Base-by-base conservation (phyloP, 257 asterid species). In the Cinchona pubescens region DNA sequence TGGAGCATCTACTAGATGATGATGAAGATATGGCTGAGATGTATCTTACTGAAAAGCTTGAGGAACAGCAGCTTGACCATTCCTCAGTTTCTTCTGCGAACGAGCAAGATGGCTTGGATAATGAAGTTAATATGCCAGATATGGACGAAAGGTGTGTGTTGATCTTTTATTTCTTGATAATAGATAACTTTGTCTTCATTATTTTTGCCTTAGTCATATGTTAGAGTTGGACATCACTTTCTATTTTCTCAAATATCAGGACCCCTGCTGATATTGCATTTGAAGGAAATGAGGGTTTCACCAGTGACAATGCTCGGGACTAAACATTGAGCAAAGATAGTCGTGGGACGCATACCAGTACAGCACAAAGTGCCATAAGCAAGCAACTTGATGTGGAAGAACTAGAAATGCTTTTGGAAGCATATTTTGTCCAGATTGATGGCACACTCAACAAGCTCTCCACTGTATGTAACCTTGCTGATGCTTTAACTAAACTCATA, bases 11-110 rank as follows among this genome's bases (percentile, higher is more conserved):
- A 87, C 92, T 94, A 16, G 97, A 94, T 40, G 98, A 94, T 66
- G 97, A 94, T 48, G 97, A 92, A 53, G 98, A 94, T 75, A 92
- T 94, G 97, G 98, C 97, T 19, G 98, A 92, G 87, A 94, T 94
- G 98, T 94, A 92, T 85, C 85, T 94, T 79, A 94, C 97, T 11
- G 98, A 94, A 16, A 94, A 94, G 84, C 88, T 88, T 64, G 76
- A 56, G 61, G 85, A 86, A 81, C 91, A 85, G 70, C 95, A 86
- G 79, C 97, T 89, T 12, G 96, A 86, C 43, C 76, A 80, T 69
- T 86, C 97, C 14, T 78, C 98, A 27, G 75, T 88, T 75, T 78
- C 95, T 75, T 88, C 93, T 13, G 71, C 84, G 53, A 83, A 81
- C 7, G 97, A 86, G 82, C 90, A 88, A 80, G 90, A 82, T 69